Evolutionary conservation across 306 rosid species (phyloP).

Genomic region (Sphenostylis stenocarpa): DNA sequence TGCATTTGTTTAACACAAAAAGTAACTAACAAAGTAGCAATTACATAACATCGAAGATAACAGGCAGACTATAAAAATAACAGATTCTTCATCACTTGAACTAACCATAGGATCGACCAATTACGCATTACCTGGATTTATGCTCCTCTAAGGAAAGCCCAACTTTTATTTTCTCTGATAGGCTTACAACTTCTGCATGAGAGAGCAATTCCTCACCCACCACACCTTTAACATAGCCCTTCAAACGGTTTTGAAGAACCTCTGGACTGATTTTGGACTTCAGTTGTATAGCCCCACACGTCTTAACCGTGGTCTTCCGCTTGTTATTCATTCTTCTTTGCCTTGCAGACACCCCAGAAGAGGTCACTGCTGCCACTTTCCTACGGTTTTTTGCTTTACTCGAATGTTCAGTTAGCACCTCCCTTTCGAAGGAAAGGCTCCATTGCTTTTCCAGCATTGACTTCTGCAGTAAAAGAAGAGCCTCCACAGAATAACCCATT

Average conservation of each 20-base stretch:
- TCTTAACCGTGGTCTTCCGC: constrained; percentile 46
- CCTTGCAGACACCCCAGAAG: constrained; percentile 97
- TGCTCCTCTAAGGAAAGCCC: constrained; percentile 81
- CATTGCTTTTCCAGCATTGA: constrained; percentile 96
- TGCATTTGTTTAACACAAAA: background rate
- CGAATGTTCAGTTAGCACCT: constrained; percentile 32
- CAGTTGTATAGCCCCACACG: constrained; percentile 41
- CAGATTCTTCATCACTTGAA: background rate
- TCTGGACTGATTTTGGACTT: constrained; percentile 52
- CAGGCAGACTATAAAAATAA: background rate
- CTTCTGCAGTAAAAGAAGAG: constrained; percentile 88
- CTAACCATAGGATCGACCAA: constrained; percentile 10
- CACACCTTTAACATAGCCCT: constrained; percentile 79
- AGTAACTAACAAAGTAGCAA: background rate
- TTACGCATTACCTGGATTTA: constrained; percentile 63
- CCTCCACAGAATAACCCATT: constrained; percentile 69
- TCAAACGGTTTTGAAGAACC: constrained; percentile 57
- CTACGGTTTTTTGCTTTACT: constrained; percentile 28
- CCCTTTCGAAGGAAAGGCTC: constrained; percentile 72
- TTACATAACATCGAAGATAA: background rate
- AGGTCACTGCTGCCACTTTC: constrained; percentile 63
- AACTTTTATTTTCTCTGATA: constrained; percentile 75
- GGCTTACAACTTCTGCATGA: constrained; percentile 83
- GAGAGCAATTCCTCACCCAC: constrained; percentile 71
- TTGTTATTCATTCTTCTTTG: constrained; percentile 71